Conservation (phyloP, 2,329 filamentous ascomycete species). For the Dryadomyces quercus-mongolicae region DNA sequence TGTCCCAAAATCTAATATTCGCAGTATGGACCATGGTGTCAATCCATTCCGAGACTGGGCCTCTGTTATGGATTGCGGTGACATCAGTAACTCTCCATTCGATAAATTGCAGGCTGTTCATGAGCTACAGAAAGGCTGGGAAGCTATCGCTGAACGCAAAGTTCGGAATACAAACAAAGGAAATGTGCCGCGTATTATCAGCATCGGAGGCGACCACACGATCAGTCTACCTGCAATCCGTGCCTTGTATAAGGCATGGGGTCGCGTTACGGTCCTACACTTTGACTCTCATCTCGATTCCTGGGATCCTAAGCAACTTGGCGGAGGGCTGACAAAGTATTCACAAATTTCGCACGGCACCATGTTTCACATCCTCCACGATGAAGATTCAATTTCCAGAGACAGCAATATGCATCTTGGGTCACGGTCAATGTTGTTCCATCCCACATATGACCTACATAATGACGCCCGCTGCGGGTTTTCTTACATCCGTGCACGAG, state of each 20-base stretch:
- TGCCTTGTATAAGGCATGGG: slow-evolving; percentile 1
- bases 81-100: slow-evolving; percentile 64
- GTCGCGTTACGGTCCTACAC: slow-evolving; percentile 35
- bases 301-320: slow-evolving; percentile 46
- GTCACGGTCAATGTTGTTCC: slow-evolving; percentile 37
- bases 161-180: neutral
- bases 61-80: slow-evolving; percentile 64
- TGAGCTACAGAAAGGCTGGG: slow-evolving; percentile 53
- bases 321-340: slow-evolving; percentile 45
- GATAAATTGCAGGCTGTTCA: slow-evolving; percentile 63
- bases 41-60: slow-evolving; percentile 65
- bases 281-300: slow-evolving; percentile 51
- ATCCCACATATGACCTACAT: slow-evolving; percentile 27
- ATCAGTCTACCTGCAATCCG: slow-evolving; percentile 6
- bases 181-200: slow-evolving; percentile 2
- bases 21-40: slow-evolving; percentile 3
- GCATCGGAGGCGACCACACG: slow-evolving; percentile 7
- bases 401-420: slow-evolving; percentile 37
- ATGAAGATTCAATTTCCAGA: slow-evolving; percentile 26
- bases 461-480: slow-evolving; percentile 50
- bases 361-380: slow-evolving; percentile 48
- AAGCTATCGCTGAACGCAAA: neutral
- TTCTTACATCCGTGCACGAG: slow-evolving; percentile 42
- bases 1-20: neutral
- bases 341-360: slow-evolving; percentile 48